Percentiles rank a stretch among this genome's conserved stretches.
phyloP scores from a whole-genome alignment of 1,284 basidiomycete genomes.

The Porodaedalea pini region DNA sequence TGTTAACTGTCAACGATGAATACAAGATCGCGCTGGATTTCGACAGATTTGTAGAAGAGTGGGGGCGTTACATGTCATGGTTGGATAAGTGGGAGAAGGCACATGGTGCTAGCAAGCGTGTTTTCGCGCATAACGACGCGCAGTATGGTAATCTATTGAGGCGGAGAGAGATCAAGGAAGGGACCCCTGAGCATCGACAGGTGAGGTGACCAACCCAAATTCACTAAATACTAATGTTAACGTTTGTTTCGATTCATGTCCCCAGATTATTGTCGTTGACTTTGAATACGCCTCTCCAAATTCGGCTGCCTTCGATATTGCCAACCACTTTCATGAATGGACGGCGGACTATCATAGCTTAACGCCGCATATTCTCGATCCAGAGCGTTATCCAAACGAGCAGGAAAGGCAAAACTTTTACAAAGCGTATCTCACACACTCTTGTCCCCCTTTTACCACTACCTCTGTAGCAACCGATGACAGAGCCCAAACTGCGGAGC shows the following conservation, averaged over 20 bases:
- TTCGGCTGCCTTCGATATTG: conserved; percentile 88
- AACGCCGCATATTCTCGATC: conserved; percentile 70
- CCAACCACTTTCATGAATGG: conserved; percentile 97
- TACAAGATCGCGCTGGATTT: conserved; percentile 55
- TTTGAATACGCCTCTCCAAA: conserved; percentile 93
- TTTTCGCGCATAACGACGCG: conserved; percentile 88
- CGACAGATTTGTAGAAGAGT: conserved; percentile 56
- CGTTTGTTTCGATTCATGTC: conserved; percentile 4
- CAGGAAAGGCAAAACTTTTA: conserved; percentile 81
- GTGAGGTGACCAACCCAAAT: conserved; percentile 37
- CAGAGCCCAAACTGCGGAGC: conserved; percentile 26
- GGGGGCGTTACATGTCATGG: conserved; percentile 69
- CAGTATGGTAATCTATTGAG: conserved; percentile 91
- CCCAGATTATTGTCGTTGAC: conserved; percentile 87
- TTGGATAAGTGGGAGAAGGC: conserved; percentile 57
- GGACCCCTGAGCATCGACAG: conserved; percentile 62
- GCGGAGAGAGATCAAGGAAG: conserved; percentile 55
- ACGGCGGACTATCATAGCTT: conserved; percentile 81
- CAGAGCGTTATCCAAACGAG: conserved; percentile 68
- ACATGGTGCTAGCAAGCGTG: conserved; percentile 55
- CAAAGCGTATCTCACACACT: conserved; percentile 68
- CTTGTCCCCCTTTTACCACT: conserved; percentile 20
- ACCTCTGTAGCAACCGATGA: conserved; percentile 29
- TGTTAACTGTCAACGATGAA: conserved; percentile 43
- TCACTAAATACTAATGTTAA: conserved; percentile 7